phyloP scores from a whole-genome alignment of 2,329 filamentous ascomycete genomes.

The Penicillium sp. region DNA sequence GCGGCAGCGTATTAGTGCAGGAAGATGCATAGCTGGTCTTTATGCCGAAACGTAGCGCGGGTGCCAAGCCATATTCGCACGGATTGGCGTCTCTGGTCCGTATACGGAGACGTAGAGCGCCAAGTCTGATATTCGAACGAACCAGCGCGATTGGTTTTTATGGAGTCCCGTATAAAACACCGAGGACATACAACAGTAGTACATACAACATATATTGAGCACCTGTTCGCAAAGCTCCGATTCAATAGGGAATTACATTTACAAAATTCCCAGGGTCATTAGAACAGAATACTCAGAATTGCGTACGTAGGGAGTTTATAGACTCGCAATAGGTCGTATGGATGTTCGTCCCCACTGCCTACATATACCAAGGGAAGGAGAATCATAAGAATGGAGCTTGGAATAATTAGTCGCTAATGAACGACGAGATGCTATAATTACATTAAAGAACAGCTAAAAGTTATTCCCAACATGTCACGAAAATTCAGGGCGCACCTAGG shows the following conservation, averaged over 20 bases:
- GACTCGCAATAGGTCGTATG: too few relatives aligned
- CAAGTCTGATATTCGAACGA: background rate
- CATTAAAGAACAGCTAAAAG: background rate
- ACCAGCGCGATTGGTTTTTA: too few relatives aligned
- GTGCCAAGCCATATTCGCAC: background rate
- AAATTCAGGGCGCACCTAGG: constrained; percentile 5
- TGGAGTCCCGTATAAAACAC: too few relatives aligned
- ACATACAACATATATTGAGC: too few relatives aligned
- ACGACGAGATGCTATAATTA: constrained; percentile 18
- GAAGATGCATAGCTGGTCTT: background rate
- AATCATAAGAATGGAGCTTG: background rate
- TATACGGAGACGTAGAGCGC: background rate
- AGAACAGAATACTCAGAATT: too few relatives aligned
- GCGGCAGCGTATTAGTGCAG: constrained; percentile 1
- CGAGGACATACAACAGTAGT: too few relatives aligned
- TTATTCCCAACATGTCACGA: background rate
- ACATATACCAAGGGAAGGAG: background rate
- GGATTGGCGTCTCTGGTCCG: background rate
- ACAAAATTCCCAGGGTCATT: too few relatives aligned
- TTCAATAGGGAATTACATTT: too few relatives aligned
- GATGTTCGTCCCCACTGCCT: background rate
- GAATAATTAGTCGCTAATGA: constrained; percentile 3
- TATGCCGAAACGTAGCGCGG: background rate
- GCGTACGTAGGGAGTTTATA: too few relatives aligned
- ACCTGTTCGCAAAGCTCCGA: too few relatives aligned